Base-by-base conservation (phyloP, 495 filamentous ascomycete genomes). In the Xylaria telfairii region DNA sequence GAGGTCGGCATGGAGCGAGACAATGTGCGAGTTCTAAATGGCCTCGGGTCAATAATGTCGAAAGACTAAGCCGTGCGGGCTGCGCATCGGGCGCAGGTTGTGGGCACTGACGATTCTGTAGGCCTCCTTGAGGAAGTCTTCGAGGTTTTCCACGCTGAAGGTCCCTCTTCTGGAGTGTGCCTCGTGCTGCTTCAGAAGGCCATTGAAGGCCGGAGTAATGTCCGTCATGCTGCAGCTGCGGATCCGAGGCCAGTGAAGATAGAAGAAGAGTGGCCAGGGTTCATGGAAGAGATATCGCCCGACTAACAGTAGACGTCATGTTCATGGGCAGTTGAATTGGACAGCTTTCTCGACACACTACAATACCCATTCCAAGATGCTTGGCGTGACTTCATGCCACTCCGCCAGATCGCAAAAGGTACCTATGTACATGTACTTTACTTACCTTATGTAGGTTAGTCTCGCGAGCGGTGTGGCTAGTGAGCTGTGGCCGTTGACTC, bases 71-170 rank as follows among this genome's bases (percentile, higher is more conserved):
- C 17, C 67, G 61, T 67, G 53, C 17, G 41, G 24, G 6, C 44
- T 53, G 24, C 2, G 17, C 3, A 9, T 46, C 39, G 15, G 68
- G 64, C 72, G 65, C 42, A 41, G 26, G 49, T 54, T 70, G 37
- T 34, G 59, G 60, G 49, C 70, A 69, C 89, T 76, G 82, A 96
- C 96, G 75, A 99, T 99, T 81, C 90, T 88, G 81, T 97, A 93
- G 59, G 96, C 96, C 83, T 98, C 96, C 81, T 96, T 95, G 41
- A 99, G 86, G 78, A 98, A 99, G 81, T 93, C 92, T 78, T 98
- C 93, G 62, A 92, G 83, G 47, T 81, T 82, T 44, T 87, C 79
- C 6, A 79, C 61, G 42, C 82, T 84, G 70, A 88, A 85, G 37
- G 79, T 74, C 30, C 76, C 78, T 46, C 78, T 76, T 15, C 84